Conservation (phyloP, 148 eudicot species). For the Gaultheria prostrata region DNA sequence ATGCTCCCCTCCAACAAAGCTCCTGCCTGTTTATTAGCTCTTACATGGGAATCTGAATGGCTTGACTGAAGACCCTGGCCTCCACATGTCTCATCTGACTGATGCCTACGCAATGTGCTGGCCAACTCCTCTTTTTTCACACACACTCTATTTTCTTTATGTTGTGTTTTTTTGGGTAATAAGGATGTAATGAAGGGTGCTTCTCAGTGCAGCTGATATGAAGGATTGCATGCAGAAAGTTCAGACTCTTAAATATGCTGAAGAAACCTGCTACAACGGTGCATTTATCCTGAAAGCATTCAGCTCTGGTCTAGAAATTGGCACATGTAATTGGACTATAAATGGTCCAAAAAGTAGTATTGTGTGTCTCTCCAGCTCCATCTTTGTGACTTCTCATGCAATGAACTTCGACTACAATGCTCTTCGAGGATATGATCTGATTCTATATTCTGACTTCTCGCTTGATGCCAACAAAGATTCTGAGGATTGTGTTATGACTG, state of each 20-base stretch:
- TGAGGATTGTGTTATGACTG: slow-evolving; percentile 30
- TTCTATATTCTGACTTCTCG: slow-evolving; percentile 68
- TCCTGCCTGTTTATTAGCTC: not conserved
- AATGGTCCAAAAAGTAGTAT: slow-evolving; percentile 52
- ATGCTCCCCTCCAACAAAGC: not conserved
- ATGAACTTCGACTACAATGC: slow-evolving; percentile 61
- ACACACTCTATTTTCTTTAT: not conserved
- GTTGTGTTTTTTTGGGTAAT: not conserved
- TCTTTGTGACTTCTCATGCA: slow-evolving; percentile 53
- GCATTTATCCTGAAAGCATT: slow-evolving; percentile 58
- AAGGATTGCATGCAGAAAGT: slow-evolving; percentile 67
- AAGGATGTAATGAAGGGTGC: slow-evolving; percentile 24
- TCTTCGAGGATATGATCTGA: slow-evolving; percentile 57
- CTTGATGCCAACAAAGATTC: slow-evolving; percentile 26
- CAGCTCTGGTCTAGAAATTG: slow-evolving; percentile 91
- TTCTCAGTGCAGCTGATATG: slow-evolving; percentile 80
- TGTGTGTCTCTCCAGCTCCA: slow-evolving; percentile 51
- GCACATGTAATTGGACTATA: slow-evolving; percentile 80
- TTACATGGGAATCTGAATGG: not conserved
- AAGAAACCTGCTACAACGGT: slow-evolving; percentile 84
- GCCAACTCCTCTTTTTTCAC: not conserved
- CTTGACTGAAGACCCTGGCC: not conserved
- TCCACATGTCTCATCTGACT: not conserved
- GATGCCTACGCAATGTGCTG: not conserved
- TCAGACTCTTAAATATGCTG: slow-evolving; percentile 67